These are phyloP conservation scores for Setaria italica DNA, from an alignment of 202 grass and related monocot species.

Conservation along the genomic window DNA sequence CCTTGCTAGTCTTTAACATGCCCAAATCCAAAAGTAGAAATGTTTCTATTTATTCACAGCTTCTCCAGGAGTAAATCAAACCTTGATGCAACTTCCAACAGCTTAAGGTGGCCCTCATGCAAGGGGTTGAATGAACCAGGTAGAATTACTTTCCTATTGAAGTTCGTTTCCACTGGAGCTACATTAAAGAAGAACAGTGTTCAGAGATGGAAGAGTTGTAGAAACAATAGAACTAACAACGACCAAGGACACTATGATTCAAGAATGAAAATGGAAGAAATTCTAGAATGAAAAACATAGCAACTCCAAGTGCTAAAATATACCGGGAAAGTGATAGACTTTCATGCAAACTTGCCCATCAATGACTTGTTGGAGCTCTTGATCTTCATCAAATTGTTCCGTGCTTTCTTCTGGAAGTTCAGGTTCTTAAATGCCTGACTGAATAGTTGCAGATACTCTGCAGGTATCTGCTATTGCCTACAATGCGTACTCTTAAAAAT, in stretches of 20 bases:
- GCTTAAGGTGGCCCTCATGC: conserved; percentile 91
- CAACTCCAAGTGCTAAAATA: conserved; percentile 28
- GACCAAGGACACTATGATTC: conserved; percentile 29
- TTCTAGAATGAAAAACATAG: conserved; percentile 28
- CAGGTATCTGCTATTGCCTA: conserved; percentile 88
- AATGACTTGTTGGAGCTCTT: conserved; percentile 92
- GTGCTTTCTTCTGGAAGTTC: conserved; percentile 71
- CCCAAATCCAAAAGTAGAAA: background rate
- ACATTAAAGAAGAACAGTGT: conserved; percentile 43
- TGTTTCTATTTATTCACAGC: background rate
- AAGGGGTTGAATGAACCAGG: conserved; percentile 99
- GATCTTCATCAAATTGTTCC: conserved; percentile 73
- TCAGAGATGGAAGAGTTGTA: conserved; percentile 39
- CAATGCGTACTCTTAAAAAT: conserved; percentile 35
- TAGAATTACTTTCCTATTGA: conserved; percentile 77
- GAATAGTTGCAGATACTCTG: conserved; percentile 69
- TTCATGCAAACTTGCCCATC: conserved; percentile 87
- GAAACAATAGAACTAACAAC: conserved; percentile 30
- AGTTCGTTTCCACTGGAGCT: conserved; percentile 55
- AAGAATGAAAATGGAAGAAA: conserved; percentile 30
- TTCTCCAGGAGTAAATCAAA: conserved; percentile 45
- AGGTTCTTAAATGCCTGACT: conserved; percentile 62
- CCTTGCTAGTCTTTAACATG: conserved; percentile 36
- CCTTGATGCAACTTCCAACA: conserved; percentile 85
- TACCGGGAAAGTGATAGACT: conserved; percentile 85